Conservation (phyloP, 805 yeast species). For the Candida coleopterorum region DNA sequence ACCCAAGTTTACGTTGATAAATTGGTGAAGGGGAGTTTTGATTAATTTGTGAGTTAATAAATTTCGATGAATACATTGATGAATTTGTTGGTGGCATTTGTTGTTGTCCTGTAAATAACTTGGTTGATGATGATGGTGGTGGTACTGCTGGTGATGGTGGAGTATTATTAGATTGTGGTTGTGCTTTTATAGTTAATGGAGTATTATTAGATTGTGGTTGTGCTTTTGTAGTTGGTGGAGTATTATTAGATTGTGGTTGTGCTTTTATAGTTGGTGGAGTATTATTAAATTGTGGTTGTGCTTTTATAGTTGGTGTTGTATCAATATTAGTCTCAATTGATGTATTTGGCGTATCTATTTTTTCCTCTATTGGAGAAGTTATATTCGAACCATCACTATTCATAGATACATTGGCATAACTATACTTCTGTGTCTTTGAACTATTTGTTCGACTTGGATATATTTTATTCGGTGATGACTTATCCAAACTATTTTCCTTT, state of each 20-base stretch:
- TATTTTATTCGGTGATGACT: background rate
- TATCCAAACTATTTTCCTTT: background rate
- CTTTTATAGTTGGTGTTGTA: background rate
- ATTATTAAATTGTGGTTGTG: background rate
- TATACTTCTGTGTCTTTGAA: background rate
- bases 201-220: background rate
- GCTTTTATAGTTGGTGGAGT: no score
- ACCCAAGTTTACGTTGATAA: background rate
- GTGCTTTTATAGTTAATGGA: background rate
- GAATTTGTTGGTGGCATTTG: background rate
- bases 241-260: no score
- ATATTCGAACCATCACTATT: background rate
- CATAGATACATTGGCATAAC: background rate
- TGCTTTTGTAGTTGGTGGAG: background rate
- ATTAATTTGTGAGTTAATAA: conserved; percentile 1
- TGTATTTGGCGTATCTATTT: conserved; percentile 4
- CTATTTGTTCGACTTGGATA: background rate
- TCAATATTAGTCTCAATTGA: conserved; percentile 3
- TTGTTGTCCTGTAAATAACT: conserved; percentile 2
- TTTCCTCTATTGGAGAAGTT: background rate
- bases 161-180: background rate
- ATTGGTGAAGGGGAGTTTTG: background rate
- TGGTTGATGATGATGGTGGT: background rate
- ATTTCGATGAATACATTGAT: conserved; percentile 3
- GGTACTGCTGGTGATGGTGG: background rate